Evolutionary conservation across 2,329 filamentous ascomycete genomes (phyloP).

Genomic region (Pseudocercospora fuligena): DNA sequence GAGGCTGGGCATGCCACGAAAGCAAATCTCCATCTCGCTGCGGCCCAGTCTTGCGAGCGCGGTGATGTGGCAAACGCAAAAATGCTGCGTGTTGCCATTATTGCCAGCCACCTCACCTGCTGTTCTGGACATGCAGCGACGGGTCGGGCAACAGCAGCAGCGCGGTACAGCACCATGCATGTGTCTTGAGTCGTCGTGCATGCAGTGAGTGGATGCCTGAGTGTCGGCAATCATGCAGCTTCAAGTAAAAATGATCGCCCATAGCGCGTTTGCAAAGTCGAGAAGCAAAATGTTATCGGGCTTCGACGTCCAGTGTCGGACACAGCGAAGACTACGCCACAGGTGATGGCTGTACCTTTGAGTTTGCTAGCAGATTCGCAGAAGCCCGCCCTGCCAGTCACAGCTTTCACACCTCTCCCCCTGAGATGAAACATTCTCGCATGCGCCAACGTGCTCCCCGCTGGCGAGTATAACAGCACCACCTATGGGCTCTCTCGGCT

Average conservation of each 20-base stretch:
- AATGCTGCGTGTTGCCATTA: not conserved
- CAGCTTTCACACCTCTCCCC: not conserved
- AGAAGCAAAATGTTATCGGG: not conserved
- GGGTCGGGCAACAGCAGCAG: conserved; percentile 1
- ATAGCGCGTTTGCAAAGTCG: conserved; percentile 1
- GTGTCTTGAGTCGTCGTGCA: conserved; percentile 4
- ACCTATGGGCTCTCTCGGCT: conserved; percentile 5
- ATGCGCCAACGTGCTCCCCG: conserved; percentile 12
- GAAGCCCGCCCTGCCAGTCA: conserved; percentile 8
- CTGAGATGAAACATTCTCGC: conserved; percentile 20
- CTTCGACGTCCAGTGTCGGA: not conserved
- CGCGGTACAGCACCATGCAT: conserved; percentile 1
- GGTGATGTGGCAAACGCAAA: conserved; percentile 3
- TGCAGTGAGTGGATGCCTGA: conserved; percentile 3
- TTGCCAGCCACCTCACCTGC: not conserved
- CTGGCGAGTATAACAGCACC: not conserved
- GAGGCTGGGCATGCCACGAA: conserved; percentile 8
- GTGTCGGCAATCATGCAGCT: not conserved
- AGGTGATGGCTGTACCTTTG: not conserved
- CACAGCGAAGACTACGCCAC: conserved; percentile 3
- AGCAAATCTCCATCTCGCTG: not conserved
- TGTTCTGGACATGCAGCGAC: conserved; percentile 4
- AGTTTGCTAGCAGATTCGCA: conserved; percentile 10
- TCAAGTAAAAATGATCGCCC: not conserved
- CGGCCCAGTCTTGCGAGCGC: not conserved